phyloP scores from a whole-genome alignment of 305 asterid species.

The Nicotiana rustica region DNA sequence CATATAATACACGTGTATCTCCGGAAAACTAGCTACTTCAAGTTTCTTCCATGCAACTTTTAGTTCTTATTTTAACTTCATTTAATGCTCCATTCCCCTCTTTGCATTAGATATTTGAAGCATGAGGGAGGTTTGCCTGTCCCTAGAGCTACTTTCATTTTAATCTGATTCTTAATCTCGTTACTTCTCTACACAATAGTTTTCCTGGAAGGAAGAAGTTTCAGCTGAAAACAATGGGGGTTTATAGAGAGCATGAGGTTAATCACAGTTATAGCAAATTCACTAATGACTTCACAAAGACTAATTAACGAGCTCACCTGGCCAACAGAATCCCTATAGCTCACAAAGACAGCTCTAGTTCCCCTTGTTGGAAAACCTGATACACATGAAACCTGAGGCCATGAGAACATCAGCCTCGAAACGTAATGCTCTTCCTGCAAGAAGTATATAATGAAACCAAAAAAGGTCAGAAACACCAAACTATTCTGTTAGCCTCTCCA shows the following conservation, averaged over 20 bases:
- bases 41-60: conserved; percentile 21
- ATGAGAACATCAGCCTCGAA: conserved; percentile 72
- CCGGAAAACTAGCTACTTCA: background rate
- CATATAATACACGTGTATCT: conserved; percentile 5
- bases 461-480: conserved; percentile 1
- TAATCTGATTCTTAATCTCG: conserved; percentile 16
- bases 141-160: background rate
- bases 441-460: conserved; percentile 21
- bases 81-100: background rate
- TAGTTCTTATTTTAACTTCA: conserved; percentile 25
- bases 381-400: conserved; percentile 87
- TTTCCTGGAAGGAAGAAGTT: conserved; percentile 13
- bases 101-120: background rate
- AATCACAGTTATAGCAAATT: background rate
- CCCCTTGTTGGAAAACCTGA: conserved; percentile 82
- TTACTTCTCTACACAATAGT: background rate
- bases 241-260: conserved; percentile 1
- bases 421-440: conserved; percentile 87
- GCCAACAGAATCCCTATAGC: conserved; percentile 68
- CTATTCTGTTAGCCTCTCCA: background rate
- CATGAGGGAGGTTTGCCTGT: background rate
- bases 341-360: conserved; percentile 68
- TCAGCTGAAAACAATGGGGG: background rate
- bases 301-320: conserved; percentile 59
- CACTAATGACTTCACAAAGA: background rate